Conservation (phyloP, 805 yeast species). For the Blastobotrys muscicola region DNA sequence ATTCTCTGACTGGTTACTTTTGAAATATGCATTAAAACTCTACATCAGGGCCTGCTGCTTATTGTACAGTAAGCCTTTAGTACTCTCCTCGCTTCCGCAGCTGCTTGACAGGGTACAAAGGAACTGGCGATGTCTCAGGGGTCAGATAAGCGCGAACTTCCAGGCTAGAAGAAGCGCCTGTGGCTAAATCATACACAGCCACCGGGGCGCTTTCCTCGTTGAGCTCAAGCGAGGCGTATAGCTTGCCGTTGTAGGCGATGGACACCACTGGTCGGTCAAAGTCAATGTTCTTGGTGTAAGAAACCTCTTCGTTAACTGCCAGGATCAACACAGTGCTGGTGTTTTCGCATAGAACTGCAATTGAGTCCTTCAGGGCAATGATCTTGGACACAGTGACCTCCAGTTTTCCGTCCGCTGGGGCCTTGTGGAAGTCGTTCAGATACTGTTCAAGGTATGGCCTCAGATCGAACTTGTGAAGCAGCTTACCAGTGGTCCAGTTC, state of each 20-base stretch:
- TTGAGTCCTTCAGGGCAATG: constrained; percentile 19
- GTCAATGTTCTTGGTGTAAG: neutral
- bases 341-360: constrained; percentile 23
- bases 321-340: constrained; percentile 22
- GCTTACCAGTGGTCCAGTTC: constrained; percentile 60
- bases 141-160: no score
- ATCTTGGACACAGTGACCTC: constrained; percentile 3
- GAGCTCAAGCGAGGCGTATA: neutral
- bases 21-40: no score
- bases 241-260: neutral
- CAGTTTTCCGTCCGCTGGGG: constrained; percentile 14
- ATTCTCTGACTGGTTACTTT: no score
- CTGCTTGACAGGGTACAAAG: constrained; percentile 40
- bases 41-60: no score
- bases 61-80: constrained; percentile 9
- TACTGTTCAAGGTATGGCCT: constrained; percentile 28
- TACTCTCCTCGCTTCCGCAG: constrained; percentile 55
- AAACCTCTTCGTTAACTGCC: constrained; percentile 15
- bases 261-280: neutral
- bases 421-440: constrained; percentile 1
- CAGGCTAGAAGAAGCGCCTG: no score
- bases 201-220: no score
- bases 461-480: constrained; percentile 42
- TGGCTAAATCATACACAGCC: no score
- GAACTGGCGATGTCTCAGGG: constrained; percentile 25